These are phyloP conservation scores for Coprinopsis marcescibilis DNA, from an alignment of 768 basidiomycete genomes.

Conservation along the genomic window DNA sequence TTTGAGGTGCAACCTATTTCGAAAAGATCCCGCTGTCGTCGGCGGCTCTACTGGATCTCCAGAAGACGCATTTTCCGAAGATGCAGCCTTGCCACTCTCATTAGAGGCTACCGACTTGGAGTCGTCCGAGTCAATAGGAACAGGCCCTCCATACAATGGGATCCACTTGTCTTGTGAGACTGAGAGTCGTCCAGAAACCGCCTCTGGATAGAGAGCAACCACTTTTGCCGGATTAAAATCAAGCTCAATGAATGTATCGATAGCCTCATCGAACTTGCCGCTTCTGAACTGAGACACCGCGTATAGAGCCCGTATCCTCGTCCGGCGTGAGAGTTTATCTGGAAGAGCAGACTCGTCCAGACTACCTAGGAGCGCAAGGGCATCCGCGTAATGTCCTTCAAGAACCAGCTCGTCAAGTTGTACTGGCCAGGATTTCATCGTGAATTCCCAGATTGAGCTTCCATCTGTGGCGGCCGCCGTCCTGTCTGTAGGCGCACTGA, in stretches of 20 bases:
- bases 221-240: slow-evolving; percentile 94
- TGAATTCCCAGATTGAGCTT: slow-evolving; percentile 70
- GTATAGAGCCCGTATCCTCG: slow-evolving; percentile 62
- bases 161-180: slow-evolving; percentile 73
- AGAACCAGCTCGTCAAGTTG: slow-evolving; percentile 82
- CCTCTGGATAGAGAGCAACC: slow-evolving; percentile 79
- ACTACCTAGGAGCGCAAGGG: slow-evolving; percentile 69
- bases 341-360: slow-evolving; percentile 53
- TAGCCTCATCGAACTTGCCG: slow-evolving; percentile 67
- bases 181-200: slow-evolving; percentile 72
- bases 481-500: slow-evolving; percentile 74
- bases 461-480: slow-evolving; percentile 61
- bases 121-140: slow-evolving; percentile 20
- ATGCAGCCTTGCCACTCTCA: slow-evolving; percentile 15
- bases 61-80: slow-evolving; percentile 18
- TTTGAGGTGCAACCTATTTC: slow-evolving; percentile 38
- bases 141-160: slow-evolving; percentile 75
- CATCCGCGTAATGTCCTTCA: slow-evolving; percentile 66
- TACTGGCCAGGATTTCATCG: slow-evolving; percentile 67
- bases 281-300: slow-evolving; percentile 74
- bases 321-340: slow-evolving; percentile 60
- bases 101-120: slow-evolving; percentile 10
- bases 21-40: slow-evolving; percentile 5
- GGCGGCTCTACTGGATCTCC: slow-evolving; percentile 27
- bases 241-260: slow-evolving; percentile 82